Conservation (phyloP, 805 yeast species). For the Ogataea saltuana region DNA sequence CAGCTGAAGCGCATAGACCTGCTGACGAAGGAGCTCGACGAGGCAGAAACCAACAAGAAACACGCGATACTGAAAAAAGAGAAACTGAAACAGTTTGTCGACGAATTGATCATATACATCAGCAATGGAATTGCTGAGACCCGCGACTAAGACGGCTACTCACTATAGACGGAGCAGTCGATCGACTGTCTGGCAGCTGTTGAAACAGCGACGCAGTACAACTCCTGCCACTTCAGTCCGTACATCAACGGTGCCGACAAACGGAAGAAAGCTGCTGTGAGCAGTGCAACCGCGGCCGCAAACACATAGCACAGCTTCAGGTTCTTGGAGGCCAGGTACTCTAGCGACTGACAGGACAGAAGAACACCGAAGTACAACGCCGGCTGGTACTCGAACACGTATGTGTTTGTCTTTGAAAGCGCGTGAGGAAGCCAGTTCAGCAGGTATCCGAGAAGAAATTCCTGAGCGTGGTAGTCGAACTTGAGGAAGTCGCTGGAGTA, state of each 20-base stretch:
- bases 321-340: constrained; percentile 38
- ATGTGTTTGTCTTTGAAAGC: constrained; percentile 39
- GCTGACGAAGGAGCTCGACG: constrained; percentile 60
- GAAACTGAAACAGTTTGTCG: constrained; percentile 58
- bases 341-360: constrained; percentile 45
- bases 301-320: constrained; percentile 31
- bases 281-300: constrained; percentile 24
- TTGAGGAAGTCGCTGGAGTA: constrained; percentile 12
- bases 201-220: constrained; percentile 40
- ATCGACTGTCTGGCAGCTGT: constrained; percentile 1
- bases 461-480: constrained; percentile 32
- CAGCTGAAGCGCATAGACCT: constrained; percentile 66
- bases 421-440: constrained; percentile 60
- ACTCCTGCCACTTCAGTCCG: constrained; percentile 48
- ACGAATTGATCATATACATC: constrained; percentile 61
- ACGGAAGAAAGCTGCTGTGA: constrained; percentile 32
- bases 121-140: constrained; percentile 55
- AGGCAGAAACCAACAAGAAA: constrained; percentile 58
- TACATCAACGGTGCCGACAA: constrained; percentile 45
- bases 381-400: constrained; percentile 50
- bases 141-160: constrained; percentile 24
- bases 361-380: constrained; percentile 51
- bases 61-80: constrained; percentile 65
- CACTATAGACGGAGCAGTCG: constrained; percentile 1
- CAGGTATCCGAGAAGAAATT: constrained; percentile 56